Evolutionary conservation across 148 eudicot species (phyloP).

Genomic region (Vaccinium corymbosum): DNA sequence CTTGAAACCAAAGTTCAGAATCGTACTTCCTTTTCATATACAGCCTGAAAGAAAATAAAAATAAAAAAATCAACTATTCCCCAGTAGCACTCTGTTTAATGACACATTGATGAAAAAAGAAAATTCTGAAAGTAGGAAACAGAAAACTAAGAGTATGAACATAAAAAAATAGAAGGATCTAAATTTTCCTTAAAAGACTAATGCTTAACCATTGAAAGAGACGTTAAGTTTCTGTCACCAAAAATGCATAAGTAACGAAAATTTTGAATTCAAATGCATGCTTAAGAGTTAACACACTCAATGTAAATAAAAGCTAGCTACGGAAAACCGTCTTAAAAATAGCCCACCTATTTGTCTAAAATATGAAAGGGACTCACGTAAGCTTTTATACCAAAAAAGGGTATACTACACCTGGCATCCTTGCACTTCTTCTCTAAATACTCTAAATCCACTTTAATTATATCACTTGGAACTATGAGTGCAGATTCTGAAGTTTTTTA

Average conservation of each 20-base stretch:
- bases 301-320: not conserved
- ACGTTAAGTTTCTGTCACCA: not conserved
- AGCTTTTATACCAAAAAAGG: not conserved
- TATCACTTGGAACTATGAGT: not conserved
- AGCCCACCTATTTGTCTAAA: not conserved
- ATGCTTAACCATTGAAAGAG: not conserved
- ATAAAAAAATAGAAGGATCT: not conserved
- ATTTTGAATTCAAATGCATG: too few relatives aligned
- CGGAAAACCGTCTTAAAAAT: not conserved
- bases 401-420: not conserved
- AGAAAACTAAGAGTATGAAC: not conserved
- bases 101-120: not conserved
- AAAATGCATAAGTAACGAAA: not conserved
- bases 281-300: not conserved
- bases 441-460: not conserved
- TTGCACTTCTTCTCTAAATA: not conserved
- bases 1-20: constrained; percentile 67
- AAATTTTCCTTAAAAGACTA: not conserved
- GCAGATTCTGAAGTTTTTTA: not conserved
- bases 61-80: not conserved
- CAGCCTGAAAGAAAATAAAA: constrained; percentile 35
- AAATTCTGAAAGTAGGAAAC: not conserved
- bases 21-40: constrained; percentile 60
- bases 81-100: not conserved
- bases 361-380: not conserved